Conservation (phyloP, 805 yeast species). For the Hermanozyma aechmeae region DNA sequence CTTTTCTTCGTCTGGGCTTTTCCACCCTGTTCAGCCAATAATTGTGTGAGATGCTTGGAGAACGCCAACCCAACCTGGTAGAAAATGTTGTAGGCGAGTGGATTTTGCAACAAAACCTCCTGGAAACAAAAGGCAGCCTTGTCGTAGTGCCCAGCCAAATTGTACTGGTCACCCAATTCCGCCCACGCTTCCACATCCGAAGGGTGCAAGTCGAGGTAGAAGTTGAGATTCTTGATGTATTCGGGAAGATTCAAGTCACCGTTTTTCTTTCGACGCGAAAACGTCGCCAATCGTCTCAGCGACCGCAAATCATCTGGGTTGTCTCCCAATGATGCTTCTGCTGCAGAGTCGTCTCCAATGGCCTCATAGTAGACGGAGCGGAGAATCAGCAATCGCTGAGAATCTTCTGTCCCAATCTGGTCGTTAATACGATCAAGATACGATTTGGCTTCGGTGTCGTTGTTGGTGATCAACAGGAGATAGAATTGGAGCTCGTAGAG, state of each 20-base stretch:
- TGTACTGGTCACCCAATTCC: conserved; percentile 64
- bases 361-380: conserved; percentile 51
- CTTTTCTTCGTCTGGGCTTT: conserved; percentile 16
- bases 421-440: conserved; percentile 59
- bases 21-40: conserved; percentile 11
- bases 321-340: conserved; percentile 17
- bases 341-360: conserved; percentile 26
- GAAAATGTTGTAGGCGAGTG: conserved; percentile 60
- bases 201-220: conserved; percentile 56
- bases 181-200: conserved; percentile 72
- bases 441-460: conserved; percentile 64
- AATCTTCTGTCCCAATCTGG: conserved; percentile 46
- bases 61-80: conserved; percentile 45
- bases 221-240: conserved; percentile 47
- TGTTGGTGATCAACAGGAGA: conserved; percentile 47
- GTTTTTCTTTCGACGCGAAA: conserved; percentile 14
- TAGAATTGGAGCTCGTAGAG: conserved; percentile 67
- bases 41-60: conserved; percentile 22
- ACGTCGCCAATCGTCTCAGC: conserved; percentile 27
- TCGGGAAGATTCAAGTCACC: conserved; percentile 13
- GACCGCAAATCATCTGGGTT: conserved; percentile 27
- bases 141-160: conserved; percentile 48
- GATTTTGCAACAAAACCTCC: conserved; percentile 61
- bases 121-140: conserved; percentile 59
- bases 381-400: conserved; percentile 49